Evolutionary conservation across 1,139 yeast species (phyloP), one percentile per base, ranked within the genome.

Genomic region (Saccharomyces uvarum): DNA sequence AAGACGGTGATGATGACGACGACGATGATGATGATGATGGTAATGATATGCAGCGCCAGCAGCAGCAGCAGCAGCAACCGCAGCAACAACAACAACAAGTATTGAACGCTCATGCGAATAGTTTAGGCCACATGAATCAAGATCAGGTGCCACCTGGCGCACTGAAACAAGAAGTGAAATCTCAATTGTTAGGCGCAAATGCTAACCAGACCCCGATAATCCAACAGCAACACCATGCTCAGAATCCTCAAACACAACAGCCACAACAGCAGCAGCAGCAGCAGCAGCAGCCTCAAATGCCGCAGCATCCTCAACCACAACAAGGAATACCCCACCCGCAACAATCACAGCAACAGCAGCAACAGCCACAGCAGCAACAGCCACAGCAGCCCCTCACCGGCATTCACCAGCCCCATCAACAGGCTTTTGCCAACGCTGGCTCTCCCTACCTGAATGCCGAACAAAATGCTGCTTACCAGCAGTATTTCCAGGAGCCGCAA

Each of bases 391-490:
- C 21, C 60, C 59, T 13, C 68, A 31, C 33, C 33, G 33, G 33
- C 33, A 31, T 31, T 31, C 33, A 31, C 33, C 33, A 31, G 3
- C 33, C 33, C 33, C 33, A 31, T 46, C 57, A 52, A 21, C 57
- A 55, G 47, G 57, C 56, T 6, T 56, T 55, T 38, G 54, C 58
- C 16, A 56, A 56, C 47, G 47, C 59, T 14, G 52, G 33, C 44
- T 76, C 82, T 3, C 80, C 80, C 2, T 80, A 69, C 74, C 77
- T 67, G 67, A 66, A 66, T 73, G 77, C 78, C 49, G 80, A 77
- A 51, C 80, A 77, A 61, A 76, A 77, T 58, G 78, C 78, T 55
- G 82, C 77, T 52, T 80, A 80, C 62, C 83, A 81, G 67, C 83
- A 80, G 61, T 82, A 81, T 67, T 82, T 81, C 67, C 77, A 80